Evolutionary conservation across 2,329 filamentous ascomycete genomes (phyloP), one percentile per base, ranked within the genome.

Genomic region (Pleochaeta shiraiana): DNA sequence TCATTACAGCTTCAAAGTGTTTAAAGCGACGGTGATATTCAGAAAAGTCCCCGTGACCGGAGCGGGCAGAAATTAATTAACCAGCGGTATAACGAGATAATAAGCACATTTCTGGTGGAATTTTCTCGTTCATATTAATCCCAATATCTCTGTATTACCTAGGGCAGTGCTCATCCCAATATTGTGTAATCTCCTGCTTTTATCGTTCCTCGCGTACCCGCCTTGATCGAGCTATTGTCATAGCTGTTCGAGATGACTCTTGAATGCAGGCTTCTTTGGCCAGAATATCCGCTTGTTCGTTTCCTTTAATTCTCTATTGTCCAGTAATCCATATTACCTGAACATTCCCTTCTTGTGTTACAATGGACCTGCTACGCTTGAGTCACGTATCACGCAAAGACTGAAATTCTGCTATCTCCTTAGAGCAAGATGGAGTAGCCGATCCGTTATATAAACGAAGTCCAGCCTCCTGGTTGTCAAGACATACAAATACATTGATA

Each of bases 21-120:
- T 63, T 33, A n/a, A 61, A 61, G 14, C 57, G 57, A 34, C 31
- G 19, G 33, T 63, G 39, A 64, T 65, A 53, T 50, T 66, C 60
- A 65, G 43, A 31, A 57, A 33, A 61, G 57, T 61, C 34, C 21
- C 57, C 57, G 34, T 63, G 60, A 45, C 24, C 34, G 37, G 34
- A 63, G 5, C 61, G 61, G 26, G 43, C 24, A 16, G 61, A 34
- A 34, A 63, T 7, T 16, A 63, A 16, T 45, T 28, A n/a, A 28
- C 34, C 24, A n/a, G 24, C 34, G 21, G 30, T 37, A 21, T 37
- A 34, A 34, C 43, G 62, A 21, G 43, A 31, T 24, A 45, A n/a
- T 30, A 39, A 65, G 43, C 14, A 37, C 61, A 50, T 61, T 64
- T 64, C 59, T 63, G 31, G 53, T 61, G 57, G 31, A 12, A 61